Base-by-base conservation (phyloP, 352 stramenopile genomes). In the Globisporangium iwayamae region DNA sequence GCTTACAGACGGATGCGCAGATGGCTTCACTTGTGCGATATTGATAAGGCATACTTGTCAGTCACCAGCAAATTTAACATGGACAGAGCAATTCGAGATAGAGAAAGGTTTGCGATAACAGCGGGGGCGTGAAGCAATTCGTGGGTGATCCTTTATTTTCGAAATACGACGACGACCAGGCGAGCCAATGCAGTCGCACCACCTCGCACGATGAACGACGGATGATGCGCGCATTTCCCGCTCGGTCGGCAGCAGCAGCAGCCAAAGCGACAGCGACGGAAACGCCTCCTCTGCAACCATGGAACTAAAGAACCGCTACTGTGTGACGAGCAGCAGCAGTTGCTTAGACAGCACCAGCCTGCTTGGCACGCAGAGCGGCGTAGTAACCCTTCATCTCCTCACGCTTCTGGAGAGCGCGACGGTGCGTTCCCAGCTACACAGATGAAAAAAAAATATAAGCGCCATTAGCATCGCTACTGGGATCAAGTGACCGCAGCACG, bases 381-480 rank as follows among this genome's bases (percentile, higher is more conserved):
- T 99, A 98, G 80, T 99, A 91, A 54, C 89, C 85, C 91, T 99
- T 99, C 83, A 99, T 98, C 78, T 99, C 96, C 83, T 99, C 97
- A 78, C 97, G 91, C 91, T 99, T 99, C 72, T 91, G 86, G 66
- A 99, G 75, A 55, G 96, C 97, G 63, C 97, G 96, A 84, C 97
- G 97, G 96, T 99, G 97, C 73, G 91, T 98, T 53, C 97, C 97
- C 70, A 99, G 86, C 83, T 98, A 25, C 2, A 18, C 55, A 25
- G 3, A 53, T 2, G 4, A 48, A 11, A 45, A 20, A 3, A 20
- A n/a, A 6, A 41, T 9, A 54, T 4, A 10, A 32, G 32, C 56
- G 18, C 16, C 11, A 46, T 65, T 32, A 65, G 60, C 48, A 59
- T 52, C 32, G 10, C n/a, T 18, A 41, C 38, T 22, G 14, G 11